Base-by-base conservation (phyloP, 169 alveolate genomes). In the Hepatocystis sp. region DNA sequence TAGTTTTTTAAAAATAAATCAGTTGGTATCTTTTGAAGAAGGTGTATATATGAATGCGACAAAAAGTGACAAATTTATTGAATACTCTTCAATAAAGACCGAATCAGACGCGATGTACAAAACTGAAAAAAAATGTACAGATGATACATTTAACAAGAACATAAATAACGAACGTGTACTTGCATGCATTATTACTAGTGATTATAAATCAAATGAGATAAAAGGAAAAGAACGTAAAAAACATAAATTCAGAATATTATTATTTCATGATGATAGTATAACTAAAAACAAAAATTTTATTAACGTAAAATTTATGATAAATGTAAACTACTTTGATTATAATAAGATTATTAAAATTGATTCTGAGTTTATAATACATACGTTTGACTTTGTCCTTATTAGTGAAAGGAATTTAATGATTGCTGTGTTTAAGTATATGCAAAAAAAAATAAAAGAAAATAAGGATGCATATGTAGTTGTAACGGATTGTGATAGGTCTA, bases 301-400 rank as follows among this genome's bases (percentile, higher is more conserved):
- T 15, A 71, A 71, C 25, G 40, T 71, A 17, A 55, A 32, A 32
- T 58, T 71, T 25, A 32, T 34, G 1, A 27, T 71, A 25, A 71
- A 71, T 17, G 55, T 71, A 28, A 30, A 56, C 1, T 58, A 71
- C 44, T 71, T 71, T 71, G 32, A 71, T 40, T 34, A 52, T 71
- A 17, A 36, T 44, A 55, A 71, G 27, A 40, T 40, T 42, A 71
- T 71, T 28, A 71, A 71, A 71, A 52, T 71, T 32, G 27, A 28
- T 8, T 71, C 78, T 1, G 13, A 36, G 27, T 71, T 71, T 71
- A 28, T 23, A 36, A 0, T 34, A 8, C 86, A 71, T 17, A 56
- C 86, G 32, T 71, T 71, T 71, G 86, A 71, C 34, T 71, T 58
- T 71, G 19, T 71, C 13, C 34, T 58, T 42, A 71, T 71, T 1